A percentile compares a stretch with the other conserved stretches of the same genome.
Evolutionary conservation across 2,329 filamentous ascomycete species (phyloP).

Genomic region (Aspergillus uvarum): DNA sequence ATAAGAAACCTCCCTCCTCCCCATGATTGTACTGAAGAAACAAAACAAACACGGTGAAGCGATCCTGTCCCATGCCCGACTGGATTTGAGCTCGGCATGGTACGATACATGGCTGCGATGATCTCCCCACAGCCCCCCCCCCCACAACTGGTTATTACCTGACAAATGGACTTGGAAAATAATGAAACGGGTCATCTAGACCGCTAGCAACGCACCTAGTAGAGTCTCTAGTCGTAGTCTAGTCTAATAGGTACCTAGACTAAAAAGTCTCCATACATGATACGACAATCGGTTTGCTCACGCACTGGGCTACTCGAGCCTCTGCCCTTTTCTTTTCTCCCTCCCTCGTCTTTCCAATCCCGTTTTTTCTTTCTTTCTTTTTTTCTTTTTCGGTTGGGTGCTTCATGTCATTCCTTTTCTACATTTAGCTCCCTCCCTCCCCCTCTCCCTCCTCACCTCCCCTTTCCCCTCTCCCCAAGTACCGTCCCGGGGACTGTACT

Average conservation of each 20-base stretch:
- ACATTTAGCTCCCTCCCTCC: background rate
- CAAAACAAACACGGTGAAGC: no score
- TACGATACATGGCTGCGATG: background rate
- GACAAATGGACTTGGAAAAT: constrained; percentile 6
- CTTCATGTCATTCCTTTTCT: constrained; percentile 5
- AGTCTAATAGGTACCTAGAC: background rate
- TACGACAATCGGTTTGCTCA: background rate
- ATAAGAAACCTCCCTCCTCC: no score
- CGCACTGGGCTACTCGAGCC: background rate
- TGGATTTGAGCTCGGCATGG: background rate
- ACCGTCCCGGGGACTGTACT: constrained; percentile 10
- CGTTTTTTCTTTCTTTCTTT: constrained; percentile 5
- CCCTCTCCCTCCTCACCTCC: constrained; percentile 13
- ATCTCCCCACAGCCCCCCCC: background rate
- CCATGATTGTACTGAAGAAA: background rate
- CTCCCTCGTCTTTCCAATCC: constrained; percentile 1
- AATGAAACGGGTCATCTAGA: constrained; percentile 13
- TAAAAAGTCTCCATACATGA: background rate
- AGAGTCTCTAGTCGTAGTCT: background rate
- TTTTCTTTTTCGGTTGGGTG: constrained; percentile 5
- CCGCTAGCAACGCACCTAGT: background rate
- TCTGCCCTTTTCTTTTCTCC: constrained; percentile 3
- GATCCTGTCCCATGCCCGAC: no score
- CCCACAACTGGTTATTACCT: constrained; percentile 4
- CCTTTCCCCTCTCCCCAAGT: constrained; percentile 9